Conservation (phyloP, 768 basidiomycete genomes). For the Imleria badia region DNA sequence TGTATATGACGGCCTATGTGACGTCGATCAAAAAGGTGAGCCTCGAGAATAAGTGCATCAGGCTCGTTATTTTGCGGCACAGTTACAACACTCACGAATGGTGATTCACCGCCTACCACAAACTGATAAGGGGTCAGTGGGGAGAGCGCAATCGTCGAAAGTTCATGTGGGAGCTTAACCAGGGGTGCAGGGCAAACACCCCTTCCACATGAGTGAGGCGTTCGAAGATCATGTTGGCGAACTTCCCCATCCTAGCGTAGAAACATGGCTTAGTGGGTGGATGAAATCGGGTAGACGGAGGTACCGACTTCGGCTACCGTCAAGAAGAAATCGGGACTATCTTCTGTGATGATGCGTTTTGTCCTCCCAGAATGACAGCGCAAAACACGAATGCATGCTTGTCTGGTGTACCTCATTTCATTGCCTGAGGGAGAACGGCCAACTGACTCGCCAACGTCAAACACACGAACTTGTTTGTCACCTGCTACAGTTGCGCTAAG, state of each 20-base stretch:
- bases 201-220: constrained; percentile 58
- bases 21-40: constrained; percentile 72
- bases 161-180: constrained; percentile 58
- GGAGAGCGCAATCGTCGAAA: constrained; percentile 75
- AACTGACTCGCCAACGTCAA: constrained; percentile 57
- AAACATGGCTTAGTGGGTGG: constrained; percentile 18
- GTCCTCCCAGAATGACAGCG: constrained; percentile 71
- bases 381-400: constrained; percentile 53
- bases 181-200: constrained; percentile 69
- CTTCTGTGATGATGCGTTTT: constrained; percentile 78
- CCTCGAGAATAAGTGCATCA: constrained; percentile 11
- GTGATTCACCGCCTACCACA: constrained; percentile 79
- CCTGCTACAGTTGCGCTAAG: constrained; percentile 69
- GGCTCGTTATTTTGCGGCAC: background rate
- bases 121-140: constrained; percentile 80
- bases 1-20: constrained; percentile 59
- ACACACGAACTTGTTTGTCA: constrained; percentile 75
- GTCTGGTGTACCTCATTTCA: constrained; percentile 47
- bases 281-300: background rate
- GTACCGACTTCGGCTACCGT: constrained; percentile 72
- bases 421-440: constrained; percentile 38
- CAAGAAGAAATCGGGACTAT: constrained; percentile 73
- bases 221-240: constrained; percentile 82
- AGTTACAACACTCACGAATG: constrained; percentile 52
- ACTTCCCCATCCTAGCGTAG: constrained; percentile 74